Percentiles rank a stretch among this genome's conserved stretches.
Conservation (phyloP, 148 eudicot species). For the Polygonum maritimum region DNA sequence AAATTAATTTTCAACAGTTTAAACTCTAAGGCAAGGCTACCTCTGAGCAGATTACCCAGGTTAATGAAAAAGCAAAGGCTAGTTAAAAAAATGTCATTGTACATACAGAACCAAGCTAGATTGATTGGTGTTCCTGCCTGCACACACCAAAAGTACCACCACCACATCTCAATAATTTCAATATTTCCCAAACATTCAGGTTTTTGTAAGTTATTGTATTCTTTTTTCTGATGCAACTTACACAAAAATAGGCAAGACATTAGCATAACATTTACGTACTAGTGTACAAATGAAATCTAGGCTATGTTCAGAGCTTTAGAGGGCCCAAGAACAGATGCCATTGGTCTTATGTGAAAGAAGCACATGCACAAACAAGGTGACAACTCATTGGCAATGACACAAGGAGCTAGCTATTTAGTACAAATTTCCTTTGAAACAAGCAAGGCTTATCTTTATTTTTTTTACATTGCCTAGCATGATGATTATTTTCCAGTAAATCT, state of each 20-base stretch:
- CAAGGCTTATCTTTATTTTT: background rate
- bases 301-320: background rate
- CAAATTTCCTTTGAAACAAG: background rate
- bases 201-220: background rate
- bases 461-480: too few species aligned
- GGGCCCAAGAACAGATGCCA: background rate
- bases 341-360: background rate
- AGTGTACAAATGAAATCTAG: background rate
- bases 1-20: background rate
- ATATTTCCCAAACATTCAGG: background rate
- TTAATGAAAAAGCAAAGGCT: background rate
- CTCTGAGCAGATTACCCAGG: background rate
- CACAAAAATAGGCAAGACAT: conserved; percentile 10
- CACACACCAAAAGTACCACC: background rate
- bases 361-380: background rate
- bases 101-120: background rate
- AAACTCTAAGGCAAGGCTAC: background rate
- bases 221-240: background rate
- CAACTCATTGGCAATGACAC: conserved; percentile 1
- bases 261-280: background rate
- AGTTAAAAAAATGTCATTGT: background rate
- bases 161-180: background rate
- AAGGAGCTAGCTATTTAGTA: background rate
- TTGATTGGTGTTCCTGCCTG: background rate
- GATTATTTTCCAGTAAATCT: background rate